These are phyloP conservation scores for Hyphochytrium catenoides DNA, from an alignment of 352 stramenopile species.

Conservation along the genomic window DNA sequence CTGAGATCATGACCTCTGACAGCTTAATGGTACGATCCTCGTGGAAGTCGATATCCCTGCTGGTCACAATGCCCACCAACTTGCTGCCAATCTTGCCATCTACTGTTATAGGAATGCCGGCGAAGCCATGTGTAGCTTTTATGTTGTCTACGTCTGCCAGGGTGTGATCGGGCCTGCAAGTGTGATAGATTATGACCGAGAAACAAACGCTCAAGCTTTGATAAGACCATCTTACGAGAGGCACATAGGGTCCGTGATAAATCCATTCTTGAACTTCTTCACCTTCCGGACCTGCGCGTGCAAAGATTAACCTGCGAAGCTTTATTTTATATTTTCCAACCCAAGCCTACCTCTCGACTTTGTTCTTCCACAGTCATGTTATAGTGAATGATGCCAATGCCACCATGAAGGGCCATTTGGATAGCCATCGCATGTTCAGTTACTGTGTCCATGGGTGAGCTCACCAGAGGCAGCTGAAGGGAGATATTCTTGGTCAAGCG, in stretches of 20 bases:
- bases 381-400: conserved; percentile 99
- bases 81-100: conserved; percentile 89
- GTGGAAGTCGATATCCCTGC: conserved; percentile 97
- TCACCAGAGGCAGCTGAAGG: conserved; percentile 85
- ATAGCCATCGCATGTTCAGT: conserved; percentile 99
- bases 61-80: conserved; percentile 95
- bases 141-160: conserved; percentile 83
- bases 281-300: conserved; percentile 48
- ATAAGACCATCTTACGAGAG: conserved; percentile 34
- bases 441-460: conserved; percentile 99
- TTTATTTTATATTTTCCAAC: conserved; percentile 13
- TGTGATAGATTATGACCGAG: conserved; percentile 1
- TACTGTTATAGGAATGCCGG: conserved; percentile 95
- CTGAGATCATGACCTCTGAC: conserved; percentile 57
- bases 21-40: conserved; percentile 70
- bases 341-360: conserved; percentile 64
- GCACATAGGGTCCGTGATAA: conserved; percentile 95
- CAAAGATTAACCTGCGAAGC: no score
- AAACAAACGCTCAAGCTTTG: not conserved
- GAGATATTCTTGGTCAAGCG: conserved; percentile 81
- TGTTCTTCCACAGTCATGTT: conserved; percentile 97
- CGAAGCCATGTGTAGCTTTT: conserved; percentile 84
- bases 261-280: conserved; percentile 99
- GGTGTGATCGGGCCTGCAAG: conserved; percentile 76
- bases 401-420: conserved; percentile 93